Base-by-base conservation (phyloP, 2,329 filamentous ascomycete genomes). In the Penicillium decumbens region DNA sequence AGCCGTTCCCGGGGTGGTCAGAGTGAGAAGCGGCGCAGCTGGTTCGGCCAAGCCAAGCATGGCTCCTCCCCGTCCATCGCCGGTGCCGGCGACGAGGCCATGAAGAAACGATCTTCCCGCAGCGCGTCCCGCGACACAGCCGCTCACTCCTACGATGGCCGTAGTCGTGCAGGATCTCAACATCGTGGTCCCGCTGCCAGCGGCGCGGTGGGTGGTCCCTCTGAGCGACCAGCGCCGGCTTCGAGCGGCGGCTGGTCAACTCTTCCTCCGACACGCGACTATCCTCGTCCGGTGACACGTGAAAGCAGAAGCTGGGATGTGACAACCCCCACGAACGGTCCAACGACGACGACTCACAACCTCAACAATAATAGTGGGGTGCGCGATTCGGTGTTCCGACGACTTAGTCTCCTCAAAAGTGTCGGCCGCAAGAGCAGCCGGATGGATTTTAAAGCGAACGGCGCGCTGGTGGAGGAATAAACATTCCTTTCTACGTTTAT, bases 341-440 rank as follows among this genome's bases (percentile, higher is more conserved):
- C 18, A 8, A 37, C 15, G 6, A 18, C 28, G 28, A 10, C 18
- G 13, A 32, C 30, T 4, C 1, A 9, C 47, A 57, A 40, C 41
- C 24, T 29, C 23, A 50, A 24, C 45, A 57, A 48, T 41, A 51
- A 55, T 20, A 52, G 59, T 32, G 66, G 64, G 23, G 64, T 68
- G 62, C 80, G 80, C 45, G 81, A 80, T 30, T 86, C 83, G 50
- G 80, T 95, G 57, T 83, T 85, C 71, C 92, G 89, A 73, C 75
- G 89, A 63, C 76, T 95, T 57, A 93, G 88, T 66, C 75, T 90
- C 61, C 75, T 95, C 63, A 88, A 86, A 66, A 67, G 67, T 7
- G 77, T 90, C 43, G 84, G 86, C 27, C 85, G 83, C 67, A 89
- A 87, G 72, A 75, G 74, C 40, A 82, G 79, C 64, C 84, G 82